A percentile compares a stretch with the other conserved stretches of the same genome.
phyloP scores from a whole-genome alignment of 2,329 filamentous ascomycete species.

The Cryoendolithus antarcticus region DNA sequence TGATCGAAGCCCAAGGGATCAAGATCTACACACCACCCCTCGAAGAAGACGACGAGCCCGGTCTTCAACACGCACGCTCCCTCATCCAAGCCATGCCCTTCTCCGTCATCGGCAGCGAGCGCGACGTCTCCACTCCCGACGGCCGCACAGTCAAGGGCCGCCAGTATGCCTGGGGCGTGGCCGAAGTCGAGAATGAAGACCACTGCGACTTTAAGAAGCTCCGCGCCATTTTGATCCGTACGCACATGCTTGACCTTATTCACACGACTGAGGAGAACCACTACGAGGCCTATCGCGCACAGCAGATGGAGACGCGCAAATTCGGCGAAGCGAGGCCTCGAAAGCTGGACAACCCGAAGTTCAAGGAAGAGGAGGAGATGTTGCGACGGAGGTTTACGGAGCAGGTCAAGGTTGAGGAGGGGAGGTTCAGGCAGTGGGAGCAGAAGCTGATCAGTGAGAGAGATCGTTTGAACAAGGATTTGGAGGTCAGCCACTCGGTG shows the following conservation, averaged over 20 bases:
- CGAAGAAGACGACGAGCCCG: slow-evolving; percentile 96
- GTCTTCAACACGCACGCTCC: slow-evolving; percentile 85
- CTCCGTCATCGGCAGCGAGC: slow-evolving; percentile 96
- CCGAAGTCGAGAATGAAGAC: slow-evolving; percentile 98
- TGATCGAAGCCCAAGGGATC: slow-evolving; percentile 97
- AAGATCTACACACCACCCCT: slow-evolving; percentile 98
- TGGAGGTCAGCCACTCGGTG: slow-evolving; percentile 86
- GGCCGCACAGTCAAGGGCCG: slow-evolving; percentile 96
- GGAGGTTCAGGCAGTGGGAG: slow-evolving; percentile 98
- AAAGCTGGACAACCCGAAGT: slow-evolving; percentile 99
- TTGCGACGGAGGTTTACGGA: slow-evolving; percentile 98
- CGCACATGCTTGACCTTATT: slow-evolving; percentile 97
- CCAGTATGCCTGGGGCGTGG: slow-evolving; percentile 98
- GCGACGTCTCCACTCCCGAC: slow-evolving; percentile 94
- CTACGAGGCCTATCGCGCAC: slow-evolving; percentile 97
- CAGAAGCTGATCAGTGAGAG: slow-evolving; percentile 99
- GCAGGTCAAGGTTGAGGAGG: slow-evolving; percentile 99
- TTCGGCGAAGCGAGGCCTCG: slow-evolving; percentile 93
- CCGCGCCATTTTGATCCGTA: slow-evolving; percentile 87
- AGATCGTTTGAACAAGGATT: slow-evolving; percentile 98
- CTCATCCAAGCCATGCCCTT: slow-evolving; percentile 97
- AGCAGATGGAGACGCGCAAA: slow-evolving; percentile 99
- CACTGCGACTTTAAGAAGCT: slow-evolving; percentile 99
- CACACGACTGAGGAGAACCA: slow-evolving; percentile 99
- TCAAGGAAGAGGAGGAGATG: slow-evolving; percentile 99